Evolutionary conservation across 2,329 filamentous ascomycete genomes (phyloP), one percentile per base, ranked within the genome.

Genomic region (Colletotrichum nymphaeae): DNA sequence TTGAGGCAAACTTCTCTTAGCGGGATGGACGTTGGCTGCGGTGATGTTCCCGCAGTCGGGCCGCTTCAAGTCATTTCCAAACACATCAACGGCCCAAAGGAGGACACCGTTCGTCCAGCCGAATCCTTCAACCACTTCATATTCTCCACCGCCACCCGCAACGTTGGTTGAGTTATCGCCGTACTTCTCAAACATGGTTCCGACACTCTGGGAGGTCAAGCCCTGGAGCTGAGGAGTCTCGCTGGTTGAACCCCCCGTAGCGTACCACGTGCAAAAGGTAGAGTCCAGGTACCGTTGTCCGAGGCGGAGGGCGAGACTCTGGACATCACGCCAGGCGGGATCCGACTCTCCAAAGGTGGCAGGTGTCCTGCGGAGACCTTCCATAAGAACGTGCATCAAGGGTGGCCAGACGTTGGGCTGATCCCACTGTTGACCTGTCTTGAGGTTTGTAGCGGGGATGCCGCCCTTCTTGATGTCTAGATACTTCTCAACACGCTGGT

Each of bases 171-270:
- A 82, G 69, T 88, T 88, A 76, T 92, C 89, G 14, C 84, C 85
- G 78, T 93, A 93, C 84, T 93, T 93, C 80, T 93, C 92, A 78
- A 93, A 93, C 85, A 93, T 93, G 79, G 89, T 89, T 26, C 92
- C 92, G 8, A 81, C 81, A 24, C 85, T 82, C 7, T 83, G 76
- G 1, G 83, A 77, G 0, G 81, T 77, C 1, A 88, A 79, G 1
- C 88, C 88, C 19, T 80, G 79, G 67, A 91, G 83, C 79, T 85
- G 87, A 35, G 87, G 88, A 55, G 84, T 86, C 74, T 84, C 81
- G 12, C 84, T 83, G 0, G 91, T 93, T 2, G 87, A 86, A 4
- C 91, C 92, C 26, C 92, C 92, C 0, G 92, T 93, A 6, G 89
- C 89, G 71, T 88, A 90, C 92, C 91, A 93, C 0, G 91, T 93